phyloP scores from a whole-genome alignment of 441 rosid genomes.

The Pelargonium citronellum region DNA sequence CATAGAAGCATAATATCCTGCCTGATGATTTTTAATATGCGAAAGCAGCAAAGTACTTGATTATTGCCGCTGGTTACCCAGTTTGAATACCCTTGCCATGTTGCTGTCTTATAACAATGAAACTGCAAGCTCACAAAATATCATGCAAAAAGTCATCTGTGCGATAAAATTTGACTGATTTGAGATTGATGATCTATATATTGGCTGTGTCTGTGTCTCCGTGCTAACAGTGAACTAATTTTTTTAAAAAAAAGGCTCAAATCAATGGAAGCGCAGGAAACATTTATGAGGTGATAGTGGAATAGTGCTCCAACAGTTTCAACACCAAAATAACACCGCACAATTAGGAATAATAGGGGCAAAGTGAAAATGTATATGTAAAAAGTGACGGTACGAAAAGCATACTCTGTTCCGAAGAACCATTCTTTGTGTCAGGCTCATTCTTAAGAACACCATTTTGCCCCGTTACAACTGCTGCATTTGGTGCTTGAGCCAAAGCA shows the following conservation, averaged over 20 bases:
- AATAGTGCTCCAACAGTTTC: neutral
- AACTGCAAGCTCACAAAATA: constrained; percentile 8
- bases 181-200: neutral
- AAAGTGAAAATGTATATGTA: constrained; percentile 8
- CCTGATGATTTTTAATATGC: neutral
- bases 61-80: neutral
- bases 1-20: neutral
- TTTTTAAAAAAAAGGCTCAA: neutral
- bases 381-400: constrained; percentile 16
- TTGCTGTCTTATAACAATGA: neutral
- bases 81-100: constrained; percentile 4
- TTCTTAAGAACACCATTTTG: constrained; percentile 76
- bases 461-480: constrained; percentile 61
- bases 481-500: constrained; percentile 90
- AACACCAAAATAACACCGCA: neutral
- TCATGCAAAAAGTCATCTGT: constrained; percentile 4
- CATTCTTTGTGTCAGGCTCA: constrained; percentile 51
- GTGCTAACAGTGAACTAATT: neutral
- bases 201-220: neutral
- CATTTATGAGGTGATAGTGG: neutral
- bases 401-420: constrained; percentile 55
- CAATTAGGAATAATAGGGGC: neutral
- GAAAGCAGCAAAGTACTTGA: neutral
- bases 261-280: neutral
- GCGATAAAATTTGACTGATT: neutral